Evolutionary conservation across 371 early-diverging fungal species (phyloP), one percentile per base, ranked within the genome.

Genomic region (Conidiobolus incongruus): DNA sequence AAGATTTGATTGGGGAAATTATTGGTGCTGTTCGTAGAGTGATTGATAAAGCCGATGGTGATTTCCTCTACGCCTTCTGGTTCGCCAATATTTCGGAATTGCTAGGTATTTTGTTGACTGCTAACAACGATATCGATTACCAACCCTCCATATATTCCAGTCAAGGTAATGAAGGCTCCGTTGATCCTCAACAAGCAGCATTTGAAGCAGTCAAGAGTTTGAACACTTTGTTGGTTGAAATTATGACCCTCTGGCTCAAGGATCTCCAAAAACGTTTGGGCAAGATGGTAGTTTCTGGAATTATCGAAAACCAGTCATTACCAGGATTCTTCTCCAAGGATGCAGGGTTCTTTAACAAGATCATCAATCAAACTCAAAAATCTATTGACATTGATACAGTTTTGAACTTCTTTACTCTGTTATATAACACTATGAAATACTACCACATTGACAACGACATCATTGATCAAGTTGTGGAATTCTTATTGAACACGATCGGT

Each of bases 51-150:
- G 71, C 72, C 44, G 75, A 77, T 39, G 74, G 73, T 43, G 79
- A 80, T 49, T 71, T 68, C 46, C 66, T 68, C 7, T 70, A 66
- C 29, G 72, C 72, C 4, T 90, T 82, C 63, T 95, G 96, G 96
- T 65, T 95, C 26, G 79, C 89, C 30, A 95, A 95, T 55, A 78
- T 82, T 23, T 86, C 80, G 48, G 94, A 93, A 61, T 62, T 95
- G 33, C 60, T 89, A 45, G 16, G 15, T 7, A 40, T 39, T 30
- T n/a, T 46, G n/a, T 19, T 30, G 24, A 46, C 43, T n/a, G 43
- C 43, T 21, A 43, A 30, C 37, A 45, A 37, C 17, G 37, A 35
- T 24, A 16, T 45, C 10, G 37, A 26, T 15, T 35, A 45, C 15
- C 34, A 35, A 20, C 36, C 26, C 13, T 33, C n/a, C 20, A 34